Base-by-base conservation (phyloP, 1,284 basidiomycete species). In the Lentinula novae-zelandiae region DNA sequence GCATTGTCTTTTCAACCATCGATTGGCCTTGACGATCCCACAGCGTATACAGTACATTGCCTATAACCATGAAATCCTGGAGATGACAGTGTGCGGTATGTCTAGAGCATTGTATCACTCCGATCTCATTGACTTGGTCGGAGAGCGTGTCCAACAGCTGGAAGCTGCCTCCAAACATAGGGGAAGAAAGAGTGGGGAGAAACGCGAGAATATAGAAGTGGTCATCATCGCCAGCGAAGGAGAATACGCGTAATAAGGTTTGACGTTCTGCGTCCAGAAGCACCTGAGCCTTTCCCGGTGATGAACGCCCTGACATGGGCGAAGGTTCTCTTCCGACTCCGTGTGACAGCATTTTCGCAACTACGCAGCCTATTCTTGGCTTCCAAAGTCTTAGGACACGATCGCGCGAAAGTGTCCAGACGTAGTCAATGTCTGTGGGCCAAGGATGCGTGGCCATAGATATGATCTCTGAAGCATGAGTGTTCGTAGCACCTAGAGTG, bases 361-460 rank as follows among this genome's bases (percentile, higher is more conserved):
- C 80, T 27, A 89, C 79, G 70, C 89, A 91, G 33, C 88, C 87
- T 55, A 83, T 78, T 67, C 85, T 83, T 46, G 83, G 78, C 64
- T 85, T 87, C 94, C 95, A 98, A 48, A 92, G 80, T 53, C 93
- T 83, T 50, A 97, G 78, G 58, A 89, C 89, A 60, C 89, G 83
- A 75, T 97, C 94, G 60, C 93, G 81, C n/a, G 94, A 94, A 53
- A 97, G 81, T 1, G 93, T 89, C 83, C 93, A 96, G 20, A 89
- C 75, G 63, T 90, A 80, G 10, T 81, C 82, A 61, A 89, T 78
- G 67, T 92, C 86, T 44, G 87, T 88, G 13, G 90, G 88, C 72
- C 85, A 85, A 36, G 86, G 83, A 69, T 86, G 81, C 54, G 84
- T 84, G 4, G 87, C 81, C 34, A 90, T 76, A 46, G 87, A 84